Conservation (phyloP, 257 asterid genomes). For the Fraxinus cuspidata region DNA sequence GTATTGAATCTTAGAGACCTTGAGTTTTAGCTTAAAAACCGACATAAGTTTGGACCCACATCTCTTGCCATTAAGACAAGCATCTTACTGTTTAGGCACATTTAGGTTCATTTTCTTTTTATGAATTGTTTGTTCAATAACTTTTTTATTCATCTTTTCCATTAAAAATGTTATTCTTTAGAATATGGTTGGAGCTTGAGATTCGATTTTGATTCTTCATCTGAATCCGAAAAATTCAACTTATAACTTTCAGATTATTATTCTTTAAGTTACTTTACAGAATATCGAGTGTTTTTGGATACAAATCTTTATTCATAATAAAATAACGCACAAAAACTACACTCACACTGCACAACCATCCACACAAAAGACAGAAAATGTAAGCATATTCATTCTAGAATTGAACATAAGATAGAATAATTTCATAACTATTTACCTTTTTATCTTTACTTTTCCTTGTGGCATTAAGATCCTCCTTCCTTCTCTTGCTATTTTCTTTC, state of each 20-base stretch:
- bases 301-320: neutral
- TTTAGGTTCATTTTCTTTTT: too few species aligned
- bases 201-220: neutral
- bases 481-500: constrained; percentile 76
- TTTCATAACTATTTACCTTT: constrained; percentile 50
- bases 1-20: neutral
- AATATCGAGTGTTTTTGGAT: neutral
- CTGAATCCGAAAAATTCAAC: too few species aligned
- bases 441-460: constrained; percentile 68
- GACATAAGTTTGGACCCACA: neutral
- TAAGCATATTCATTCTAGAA: neutral
- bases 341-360: neutral
- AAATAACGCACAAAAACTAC: neutral
- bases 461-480: constrained; percentile 68
- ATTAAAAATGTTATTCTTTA: neutral
- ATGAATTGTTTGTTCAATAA: neutral
- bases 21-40: neutral
- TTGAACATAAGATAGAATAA: neutral
- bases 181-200: too few species aligned
- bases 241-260: neutral
- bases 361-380: neutral
- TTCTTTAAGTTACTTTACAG: neutral
- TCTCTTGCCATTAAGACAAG: neutral
- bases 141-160: neutral
- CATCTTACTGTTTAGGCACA: neutral